Evolutionary conservation across 179 eudicot genomes (phyloP), one percentile per base, ranked within the genome.

Genomic region (Silene noctiflora): DNA sequence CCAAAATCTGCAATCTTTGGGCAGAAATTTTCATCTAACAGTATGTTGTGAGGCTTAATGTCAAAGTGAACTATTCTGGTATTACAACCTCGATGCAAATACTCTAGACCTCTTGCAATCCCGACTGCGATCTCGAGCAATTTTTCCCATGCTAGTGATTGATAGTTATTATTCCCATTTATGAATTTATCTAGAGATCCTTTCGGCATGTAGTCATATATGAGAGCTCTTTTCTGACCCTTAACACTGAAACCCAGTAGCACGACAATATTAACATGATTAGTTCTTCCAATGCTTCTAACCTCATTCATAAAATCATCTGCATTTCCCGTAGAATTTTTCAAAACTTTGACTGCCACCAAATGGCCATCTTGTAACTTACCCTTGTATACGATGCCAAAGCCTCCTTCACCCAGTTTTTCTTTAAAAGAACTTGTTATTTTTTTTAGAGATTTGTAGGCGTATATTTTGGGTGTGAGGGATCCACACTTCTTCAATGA

Each of bases 1-100:
- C 88, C 86, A 53, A 83, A 83, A 62, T 83, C 86, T 1, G 86
- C 74, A 1, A 85, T 77, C 42, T 83, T 83, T 25, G 81, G 83
- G 62, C 77, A 65, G 22, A 78, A 83, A 6, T 80, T 67, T 29
- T 51, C 77, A 27, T 85, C 84, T 13, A 85, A 19, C 0, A 84
- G 68, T 29, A 82, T 82, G 75, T 79, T 84, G 13, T 82, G 80
- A 51, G 87, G 82, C 44, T 81, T 85, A 12, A 85, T 83, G 51
- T 83, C 86, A 17, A 83, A 80, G 56, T 80, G 86, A n/a, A 80
- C 24, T 27, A 83, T 77, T 64, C 79, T 70, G 6, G 76, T 83
- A 29, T 61, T 80, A 42, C 83, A 83, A 3, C 83, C 81, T 70
- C 79, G 60, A 62, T 85, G 88, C 24, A 74, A 76, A 25, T 76